Conservation (phyloP, 73 alveolate genomes). For the Uronychia setigera region DNA sequence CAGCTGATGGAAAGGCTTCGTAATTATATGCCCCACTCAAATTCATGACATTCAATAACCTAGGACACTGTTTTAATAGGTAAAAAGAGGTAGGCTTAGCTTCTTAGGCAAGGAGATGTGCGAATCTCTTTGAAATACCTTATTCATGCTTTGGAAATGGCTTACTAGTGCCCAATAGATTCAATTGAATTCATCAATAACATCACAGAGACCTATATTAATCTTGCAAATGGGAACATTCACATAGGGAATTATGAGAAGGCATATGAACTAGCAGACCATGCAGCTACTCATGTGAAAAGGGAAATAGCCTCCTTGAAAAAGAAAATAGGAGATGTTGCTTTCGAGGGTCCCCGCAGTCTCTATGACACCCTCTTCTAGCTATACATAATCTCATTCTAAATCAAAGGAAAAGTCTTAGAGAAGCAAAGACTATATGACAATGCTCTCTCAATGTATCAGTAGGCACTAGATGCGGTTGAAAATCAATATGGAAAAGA, state of each 20-base stretch:
- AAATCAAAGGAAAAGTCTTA: background rate
- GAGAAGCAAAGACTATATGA: background rate
- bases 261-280: background rate
- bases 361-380: background rate
- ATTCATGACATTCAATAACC: background rate
- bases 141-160: background rate
- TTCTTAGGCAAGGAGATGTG: background rate
- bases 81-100: background rate
- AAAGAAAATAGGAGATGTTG: background rate
- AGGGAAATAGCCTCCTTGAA: background rate
- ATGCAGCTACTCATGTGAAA: background rate
- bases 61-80: background rate
- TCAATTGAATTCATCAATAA: background rate
- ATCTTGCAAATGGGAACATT: background rate
- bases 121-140: background rate
- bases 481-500: background rate
- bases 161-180: background rate
- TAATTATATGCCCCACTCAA: background rate
- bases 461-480: background rate
- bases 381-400: background rate
- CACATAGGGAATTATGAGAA: background rate
- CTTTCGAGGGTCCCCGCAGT: background rate
- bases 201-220: background rate
- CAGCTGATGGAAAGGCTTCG: background rate
- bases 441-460: background rate